These are phyloP conservation scores for Phialophora chinensis DNA, from an alignment of 2,329 filamentous ascomycete genomes.

Conservation along the genomic window DNA sequence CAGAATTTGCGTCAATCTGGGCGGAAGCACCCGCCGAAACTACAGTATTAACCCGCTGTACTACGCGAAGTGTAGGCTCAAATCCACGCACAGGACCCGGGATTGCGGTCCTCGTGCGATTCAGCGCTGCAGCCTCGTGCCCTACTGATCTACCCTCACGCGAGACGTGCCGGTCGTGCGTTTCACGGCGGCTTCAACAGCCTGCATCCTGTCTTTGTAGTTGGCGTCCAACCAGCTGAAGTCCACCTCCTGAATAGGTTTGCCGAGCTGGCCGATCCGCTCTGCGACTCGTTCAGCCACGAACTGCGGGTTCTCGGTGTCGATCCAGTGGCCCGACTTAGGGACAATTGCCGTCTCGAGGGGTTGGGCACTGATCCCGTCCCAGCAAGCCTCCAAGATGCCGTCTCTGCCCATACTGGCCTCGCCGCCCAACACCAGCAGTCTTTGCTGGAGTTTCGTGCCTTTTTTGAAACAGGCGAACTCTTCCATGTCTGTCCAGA, in stretches of 20 bases:
- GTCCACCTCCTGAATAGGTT: neutral
- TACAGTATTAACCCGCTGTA: too few relatives aligned
- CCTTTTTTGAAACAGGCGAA: neutral
- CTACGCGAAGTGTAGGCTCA: too few relatives aligned
- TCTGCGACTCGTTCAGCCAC: neutral
- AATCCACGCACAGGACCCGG: too few relatives aligned
- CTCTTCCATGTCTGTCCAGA: constrained; percentile 9
- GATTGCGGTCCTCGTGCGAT: too few relatives aligned
- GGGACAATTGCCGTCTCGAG: constrained; percentile 1
- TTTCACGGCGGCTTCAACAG: neutral
- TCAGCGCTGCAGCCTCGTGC: neutral
- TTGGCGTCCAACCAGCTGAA: constrained; percentile 4
- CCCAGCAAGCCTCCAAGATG: constrained; percentile 3
- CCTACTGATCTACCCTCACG: neutral
- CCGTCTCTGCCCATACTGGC: constrained; percentile 5
- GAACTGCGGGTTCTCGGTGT: constrained; percentile 1
- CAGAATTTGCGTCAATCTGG: too few relatives aligned
- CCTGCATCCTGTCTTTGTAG: neutral
- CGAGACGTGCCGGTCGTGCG: too few relatives aligned
- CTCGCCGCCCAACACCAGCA: constrained; percentile 1
- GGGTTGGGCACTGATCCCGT: neutral
- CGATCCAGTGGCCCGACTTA: constrained; percentile 2
- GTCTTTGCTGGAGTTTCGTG: neutral
- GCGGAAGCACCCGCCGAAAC: too few relatives aligned
- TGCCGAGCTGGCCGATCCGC: neutral